Percentiles rank a stretch among this genome's conserved stretches.
phyloP scores from a whole-genome alignment of 768 basidiomycete genomes.

The Nidularia pulvinata region DNA sequence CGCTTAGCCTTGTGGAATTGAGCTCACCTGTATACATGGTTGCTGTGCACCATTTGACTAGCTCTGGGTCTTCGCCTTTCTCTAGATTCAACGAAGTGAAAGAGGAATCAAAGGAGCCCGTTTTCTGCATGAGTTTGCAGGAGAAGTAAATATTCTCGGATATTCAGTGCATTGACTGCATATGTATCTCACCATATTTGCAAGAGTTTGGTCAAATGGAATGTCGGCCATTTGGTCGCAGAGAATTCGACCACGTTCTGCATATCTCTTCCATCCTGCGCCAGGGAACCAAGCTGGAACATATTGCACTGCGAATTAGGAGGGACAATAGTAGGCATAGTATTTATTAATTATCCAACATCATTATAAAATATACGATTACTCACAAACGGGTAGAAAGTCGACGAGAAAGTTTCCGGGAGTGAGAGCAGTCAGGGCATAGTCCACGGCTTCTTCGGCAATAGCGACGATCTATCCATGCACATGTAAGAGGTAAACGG shows the following conservation, averaged over 20 bases:
- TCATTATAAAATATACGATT: neutral
- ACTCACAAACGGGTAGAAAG: conserved; percentile 17
- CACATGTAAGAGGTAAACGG: neutral
- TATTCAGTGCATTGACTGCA: neutral
- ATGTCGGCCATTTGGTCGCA: conserved; percentile 29
- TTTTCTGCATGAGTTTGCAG: conserved; percentile 3
- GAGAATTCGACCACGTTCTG: conserved; percentile 24
- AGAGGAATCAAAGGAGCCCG: conserved; percentile 10
- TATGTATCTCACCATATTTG: conserved; percentile 23
- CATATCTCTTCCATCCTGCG: conserved; percentile 37
- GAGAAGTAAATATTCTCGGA: neutral
- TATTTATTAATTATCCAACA: neutral
- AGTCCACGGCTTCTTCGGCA: conserved; percentile 16
- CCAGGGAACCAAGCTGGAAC: conserved; percentile 42
- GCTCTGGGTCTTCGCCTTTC: conserved; percentile 15
- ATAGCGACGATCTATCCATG: conserved; percentile 16
- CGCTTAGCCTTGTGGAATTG: neutral
- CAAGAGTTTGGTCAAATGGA: conserved; percentile 32
- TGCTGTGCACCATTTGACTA: conserved; percentile 20
- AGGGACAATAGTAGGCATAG: neutral
- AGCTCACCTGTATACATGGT: conserved; percentile 1
- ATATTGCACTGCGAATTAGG: conserved; percentile 12
- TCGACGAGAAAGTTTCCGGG: conserved; percentile 27
- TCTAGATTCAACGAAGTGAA: conserved; percentile 14
- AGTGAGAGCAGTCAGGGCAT: conserved; percentile 12